A percentile compares a stretch with the other conserved stretches of the same genome.
These are phyloP conservation scores for Beauveria bassiana DNA, from an alignment of 2,329 filamentous ascomycete genomes.

Conservation along the genomic window DNA sequence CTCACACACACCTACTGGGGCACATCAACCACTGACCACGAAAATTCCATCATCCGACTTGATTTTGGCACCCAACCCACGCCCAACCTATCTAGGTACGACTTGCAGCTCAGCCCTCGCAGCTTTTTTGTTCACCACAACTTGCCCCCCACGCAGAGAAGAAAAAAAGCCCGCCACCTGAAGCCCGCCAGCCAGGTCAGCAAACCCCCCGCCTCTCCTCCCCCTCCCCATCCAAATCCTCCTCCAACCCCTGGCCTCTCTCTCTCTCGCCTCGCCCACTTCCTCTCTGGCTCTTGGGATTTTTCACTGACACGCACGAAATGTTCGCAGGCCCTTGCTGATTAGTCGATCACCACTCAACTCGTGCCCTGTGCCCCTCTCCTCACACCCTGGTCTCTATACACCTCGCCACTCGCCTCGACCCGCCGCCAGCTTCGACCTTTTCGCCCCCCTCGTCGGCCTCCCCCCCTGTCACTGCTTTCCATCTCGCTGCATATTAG, in stretches of 20 bases:
- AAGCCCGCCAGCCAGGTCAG: background rate
- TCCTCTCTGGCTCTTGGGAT: background rate
- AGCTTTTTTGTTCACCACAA: background rate
- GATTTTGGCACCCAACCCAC: slow-evolving; percentile 7
- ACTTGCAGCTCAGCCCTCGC: background rate
- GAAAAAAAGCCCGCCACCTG: background rate
- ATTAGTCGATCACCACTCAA: background rate
- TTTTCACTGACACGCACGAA: slow-evolving; percentile 3
- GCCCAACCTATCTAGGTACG: background rate
- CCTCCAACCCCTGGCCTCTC: background rate
- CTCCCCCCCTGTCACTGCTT: background rate
- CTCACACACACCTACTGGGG: background rate
- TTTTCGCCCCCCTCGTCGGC: background rate
- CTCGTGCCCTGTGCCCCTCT: background rate
- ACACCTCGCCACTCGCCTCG: slow-evolving; percentile 1
- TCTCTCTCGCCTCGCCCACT: background rate
- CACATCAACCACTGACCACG: background rate
- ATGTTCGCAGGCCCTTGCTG: background rate
- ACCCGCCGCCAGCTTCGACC: background rate
- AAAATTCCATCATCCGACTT: background rate
- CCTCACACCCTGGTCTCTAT: background rate
- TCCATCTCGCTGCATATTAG: slow-evolving; percentile 7
- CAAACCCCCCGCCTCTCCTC: background rate
- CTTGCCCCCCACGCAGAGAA: background rate
- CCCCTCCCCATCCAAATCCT: background rate